Base-by-base conservation (phyloP, 1,139 yeast genomes). In the Pichia sp. region DNA sequence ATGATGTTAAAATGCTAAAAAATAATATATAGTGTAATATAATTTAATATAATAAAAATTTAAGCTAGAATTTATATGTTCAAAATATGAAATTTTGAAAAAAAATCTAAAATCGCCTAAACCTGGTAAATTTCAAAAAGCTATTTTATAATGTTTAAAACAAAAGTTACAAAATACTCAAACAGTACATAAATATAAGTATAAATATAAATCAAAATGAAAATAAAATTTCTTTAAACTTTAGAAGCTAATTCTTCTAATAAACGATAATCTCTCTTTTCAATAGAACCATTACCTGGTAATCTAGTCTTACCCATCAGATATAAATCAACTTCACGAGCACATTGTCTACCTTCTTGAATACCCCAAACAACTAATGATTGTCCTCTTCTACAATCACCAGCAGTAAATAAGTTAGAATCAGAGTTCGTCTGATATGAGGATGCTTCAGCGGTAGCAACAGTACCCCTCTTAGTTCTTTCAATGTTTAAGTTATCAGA, bases 371-470 rank as follows among this genome's bases (percentile, higher is more conserved):
- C 98, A 64, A 92, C 94, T 65, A 92, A 78, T 4, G 96, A 87
- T 72, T 92, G 98, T 30, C 98, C 98, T 69, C 98, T 83, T 73
- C 98, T 84, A 71, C 97, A 92, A 68, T 92, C 98, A 69, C 98
- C 98, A 42, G 97, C 97, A 45, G 97, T 87, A 64, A 89, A 92
- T 52, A 89, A 63, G 58, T 87, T 89, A 43, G 70, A 77, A 39
- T 71, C 73, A 41, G 70, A 73, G 32, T 69, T 70, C 47, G 87
- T 90, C 54, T 77, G 74, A 74, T 90, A 89, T 36, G 84, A 84
- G 47, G 79, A 75, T 50, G 82, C 78, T 53, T 75, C 77, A 34
- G 70, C 60, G 6, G 96, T 87, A 47, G 78, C 73, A 61, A 92
- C 80, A 42, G 94, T 90, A 48, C 98, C 97, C 61, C 97, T 79